These are phyloP conservation scores for Sergeia podlipaevii DNA, from an alignment of 208 protist species.

Conservation along the genomic window DNA sequence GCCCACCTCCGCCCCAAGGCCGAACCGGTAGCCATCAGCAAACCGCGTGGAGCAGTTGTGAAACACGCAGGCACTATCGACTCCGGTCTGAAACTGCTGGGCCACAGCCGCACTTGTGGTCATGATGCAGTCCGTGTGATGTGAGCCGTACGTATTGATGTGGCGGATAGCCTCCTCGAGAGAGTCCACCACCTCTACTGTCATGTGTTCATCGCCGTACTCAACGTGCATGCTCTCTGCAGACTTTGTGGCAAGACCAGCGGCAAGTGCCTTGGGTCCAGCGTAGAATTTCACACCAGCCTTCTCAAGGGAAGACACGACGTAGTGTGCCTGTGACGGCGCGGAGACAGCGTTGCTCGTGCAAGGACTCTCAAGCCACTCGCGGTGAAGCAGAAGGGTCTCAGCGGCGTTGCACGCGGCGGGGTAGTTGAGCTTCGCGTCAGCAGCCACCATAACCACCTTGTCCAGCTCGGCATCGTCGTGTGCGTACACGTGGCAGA, in stretches of 20 bases:
- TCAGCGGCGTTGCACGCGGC: constrained; percentile 94
- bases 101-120: constrained; percentile 45
- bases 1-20: constrained; percentile 93
- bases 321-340: constrained; percentile 16
- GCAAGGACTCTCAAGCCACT: constrained; percentile 11
- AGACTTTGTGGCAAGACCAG: constrained; percentile 11
- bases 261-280: constrained; percentile 28
- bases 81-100: constrained; percentile 37
- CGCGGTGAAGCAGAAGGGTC: constrained; percentile 87
- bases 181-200: constrained; percentile 32
- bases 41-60: constrained; percentile 92
- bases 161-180: constrained; percentile 76
- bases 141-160: constrained; percentile 82
- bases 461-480: constrained; percentile 56
- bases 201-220: constrained; percentile 55
- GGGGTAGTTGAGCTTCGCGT: constrained; percentile 94
- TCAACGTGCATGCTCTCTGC: constrained; percentile 43
- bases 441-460: constrained; percentile 57
- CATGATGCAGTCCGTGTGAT: constrained; percentile 91
- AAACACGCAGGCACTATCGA: constrained; percentile 92
- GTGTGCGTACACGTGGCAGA: constrained; percentile 94
- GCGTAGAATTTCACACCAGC: constrained; percentile 54
- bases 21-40: constrained; percentile 89
- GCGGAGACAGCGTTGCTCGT: constrained; percentile 16
- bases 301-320: constrained; percentile 33